Conservation (phyloP, 2,329 filamentous ascomycete genomes). For the Amauroascus niger region DNA sequence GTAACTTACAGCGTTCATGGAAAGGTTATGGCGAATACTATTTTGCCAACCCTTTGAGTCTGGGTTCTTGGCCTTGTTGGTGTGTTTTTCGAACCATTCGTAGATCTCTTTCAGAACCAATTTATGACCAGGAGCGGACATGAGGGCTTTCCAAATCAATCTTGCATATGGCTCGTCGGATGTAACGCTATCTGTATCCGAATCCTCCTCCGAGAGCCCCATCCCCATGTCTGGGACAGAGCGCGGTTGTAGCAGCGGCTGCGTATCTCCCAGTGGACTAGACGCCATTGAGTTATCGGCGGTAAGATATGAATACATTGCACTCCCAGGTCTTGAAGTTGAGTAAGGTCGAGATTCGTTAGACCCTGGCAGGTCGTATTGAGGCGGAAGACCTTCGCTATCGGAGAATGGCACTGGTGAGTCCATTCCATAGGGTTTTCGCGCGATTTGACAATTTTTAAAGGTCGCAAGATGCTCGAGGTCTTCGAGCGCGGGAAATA, state of each 20-base stretch:
- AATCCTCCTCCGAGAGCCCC: constrained; percentile 13
- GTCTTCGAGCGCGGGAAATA: not conserved
- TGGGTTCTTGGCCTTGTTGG: constrained; percentile 57
- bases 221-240: constrained; percentile 10
- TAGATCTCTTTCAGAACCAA: constrained; percentile 84
- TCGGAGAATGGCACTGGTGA: constrained; percentile 5
- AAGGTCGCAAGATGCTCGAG: not conserved
- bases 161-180: constrained; percentile 64
- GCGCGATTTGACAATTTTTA: not conserved
- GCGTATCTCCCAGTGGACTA: constrained; percentile 13
- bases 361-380: not conserved
- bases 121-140: constrained; percentile 53
- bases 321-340: constrained; percentile 10
- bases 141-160: constrained; percentile 67
- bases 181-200: constrained; percentile 14
- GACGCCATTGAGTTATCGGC: constrained; percentile 14
- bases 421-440: not conserved
- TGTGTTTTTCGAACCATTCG: constrained; percentile 76
- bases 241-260: constrained; percentile 2
- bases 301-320: constrained; percentile 12
- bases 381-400: not conserved
- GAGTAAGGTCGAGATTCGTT: constrained; percentile 1
- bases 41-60: constrained; percentile 78
- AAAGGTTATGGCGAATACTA: constrained; percentile 88
- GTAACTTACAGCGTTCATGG: constrained; percentile 76